phyloP scores from a whole-genome alignment of 129 eudicot species.

The Flaveria bidentis region DNA sequence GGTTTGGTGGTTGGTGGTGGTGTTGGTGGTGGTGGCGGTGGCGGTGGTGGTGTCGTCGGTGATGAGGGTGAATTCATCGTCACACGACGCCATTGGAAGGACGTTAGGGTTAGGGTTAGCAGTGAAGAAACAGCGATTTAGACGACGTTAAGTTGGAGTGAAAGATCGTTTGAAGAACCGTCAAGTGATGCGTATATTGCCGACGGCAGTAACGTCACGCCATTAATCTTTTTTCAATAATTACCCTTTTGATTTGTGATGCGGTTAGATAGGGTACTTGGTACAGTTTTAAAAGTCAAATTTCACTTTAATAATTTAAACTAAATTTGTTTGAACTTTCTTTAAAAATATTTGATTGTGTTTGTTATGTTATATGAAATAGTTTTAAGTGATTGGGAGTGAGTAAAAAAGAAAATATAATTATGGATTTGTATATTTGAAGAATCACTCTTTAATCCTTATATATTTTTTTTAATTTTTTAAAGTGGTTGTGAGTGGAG shows the following conservation, averaged over 20 bases:
- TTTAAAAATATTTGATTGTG: too few species aligned
- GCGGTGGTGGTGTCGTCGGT: slow-evolving; percentile 50
- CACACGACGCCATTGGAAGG: slow-evolving; percentile 62
- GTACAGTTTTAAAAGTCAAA: too few species aligned
- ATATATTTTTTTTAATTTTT: too few species aligned
- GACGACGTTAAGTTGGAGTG: slow-evolving; percentile 57
- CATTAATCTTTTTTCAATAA: background rate
- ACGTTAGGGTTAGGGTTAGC: slow-evolving; percentile 51
- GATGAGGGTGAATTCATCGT: slow-evolving; percentile 89
- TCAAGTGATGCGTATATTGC: slow-evolving; percentile 32
- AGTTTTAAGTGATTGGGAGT: too few species aligned
- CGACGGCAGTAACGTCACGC: slow-evolving; percentile 13
- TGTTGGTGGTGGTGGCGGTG: slow-evolving; percentile 7
- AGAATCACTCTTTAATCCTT: too few species aligned
- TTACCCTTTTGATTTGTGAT: background rate
- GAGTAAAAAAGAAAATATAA: too few species aligned
- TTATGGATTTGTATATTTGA: too few species aligned
- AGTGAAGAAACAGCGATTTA: slow-evolving; percentile 29
- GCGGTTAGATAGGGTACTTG: background rate
- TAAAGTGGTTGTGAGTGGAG: too few species aligned
- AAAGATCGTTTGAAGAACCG: slow-evolving; percentile 34
- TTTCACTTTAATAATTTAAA: too few species aligned
- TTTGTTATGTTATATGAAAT: too few species aligned
- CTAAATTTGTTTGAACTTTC: too few species aligned
- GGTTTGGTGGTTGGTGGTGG: too few species aligned